Base-by-base conservation (phyloP, 176 grass and related monocot species). In the Phoenix dactylifera region DNA sequence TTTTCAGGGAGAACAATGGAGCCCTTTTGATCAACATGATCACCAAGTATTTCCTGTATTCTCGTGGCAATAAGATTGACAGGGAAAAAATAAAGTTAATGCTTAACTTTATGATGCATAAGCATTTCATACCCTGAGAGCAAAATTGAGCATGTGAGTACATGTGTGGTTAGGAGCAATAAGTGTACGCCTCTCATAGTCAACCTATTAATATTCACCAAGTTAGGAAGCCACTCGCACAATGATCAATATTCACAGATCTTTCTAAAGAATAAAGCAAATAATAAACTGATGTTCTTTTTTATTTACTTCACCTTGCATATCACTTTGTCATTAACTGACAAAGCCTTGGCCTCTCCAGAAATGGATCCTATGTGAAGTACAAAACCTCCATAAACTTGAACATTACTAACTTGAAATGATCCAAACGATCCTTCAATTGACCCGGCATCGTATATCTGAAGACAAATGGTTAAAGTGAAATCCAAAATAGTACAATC, bases 101-200 rank as follows among this genome's bases (percentile, higher is more conserved):
- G 44, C 6, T 26, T 18, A 18, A 54, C 65, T 63, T 62, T 62
- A 63, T 61, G 26, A 58, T 24, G 74, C 35, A 58, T 58, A 70
- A 51, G 32, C 50, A 72, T 66, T 69, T 51, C 63, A 71, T 83
- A 98, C 93, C 81, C 70, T 83, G 53, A 98, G 67, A 29, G 93
- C 93, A 67, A 98, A 98, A 79, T 98, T 89, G 73, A 98, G 74
- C 87, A 98, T 98, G 67, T 98, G 93, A 18, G 93, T 98, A 74
- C 93, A 98, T 1, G 87, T 98, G 72, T 98, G 93, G 71, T 98
- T 98, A 49, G 93, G 93, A 78, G 87, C 84, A 81, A 98, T 92
- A 28, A 78, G 52, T 63, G 76, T 67, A 17, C 93, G 93, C 24
- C 93, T 80, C 18, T 50, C 44, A 19, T 83, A 92, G 76, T 98